Base-by-base conservation (phyloP, 192 early-diverging fungal genomes). In the Blastocladiella britannica region DNA sequence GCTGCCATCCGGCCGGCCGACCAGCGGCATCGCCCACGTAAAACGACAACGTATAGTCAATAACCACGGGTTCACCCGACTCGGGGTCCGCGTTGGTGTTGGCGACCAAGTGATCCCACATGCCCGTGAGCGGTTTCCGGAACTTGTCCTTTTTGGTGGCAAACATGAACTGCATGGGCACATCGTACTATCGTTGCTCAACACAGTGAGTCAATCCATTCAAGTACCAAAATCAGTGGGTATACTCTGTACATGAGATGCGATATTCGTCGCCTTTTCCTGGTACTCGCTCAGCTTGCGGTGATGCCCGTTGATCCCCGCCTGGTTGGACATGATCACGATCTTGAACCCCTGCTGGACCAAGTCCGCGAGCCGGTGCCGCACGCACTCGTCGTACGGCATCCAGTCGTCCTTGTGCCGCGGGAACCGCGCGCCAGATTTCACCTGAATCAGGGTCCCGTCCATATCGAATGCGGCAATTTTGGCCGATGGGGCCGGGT, bases 11-110 rank as follows among this genome's bases (percentile, higher is more conserved):
- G 2, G 57, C 69, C 0, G 68, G 65, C 29, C 93, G 63, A 1
- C 93, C 91, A n/a, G 89, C 89, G 3, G 91, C 93, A 68, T 97
- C 93, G 25, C 93, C 93, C 4, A 89, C 84, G 71, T 79, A 97
- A 52, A 89, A 91, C 59, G 82, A 83, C 3, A 62, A 54, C 6
- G 47, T 51, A 30, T 53, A 58, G 58, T 89, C 87, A 61, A 79
- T 52, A 7, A 53, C 60, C 18, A 66, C 43, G 15, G 9, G 4
- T 12, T 58, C 65, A 74, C 72, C 69, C 61, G 71, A 64, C 0
- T 27, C 28, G n/a, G 75, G 61, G 51, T 59, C 73, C 0, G 62
- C 69, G 26, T 70, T 72, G 26, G 29, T 57, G 8, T 73, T 59
- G 12, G 59, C n/a, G 27, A 66, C 60, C 2, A 84, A 63, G 53